These are phyloP conservation scores for Athelia psychrophila DNA, from an alignment of 1,284 basidiomycete species.

Conservation along the genomic window DNA sequence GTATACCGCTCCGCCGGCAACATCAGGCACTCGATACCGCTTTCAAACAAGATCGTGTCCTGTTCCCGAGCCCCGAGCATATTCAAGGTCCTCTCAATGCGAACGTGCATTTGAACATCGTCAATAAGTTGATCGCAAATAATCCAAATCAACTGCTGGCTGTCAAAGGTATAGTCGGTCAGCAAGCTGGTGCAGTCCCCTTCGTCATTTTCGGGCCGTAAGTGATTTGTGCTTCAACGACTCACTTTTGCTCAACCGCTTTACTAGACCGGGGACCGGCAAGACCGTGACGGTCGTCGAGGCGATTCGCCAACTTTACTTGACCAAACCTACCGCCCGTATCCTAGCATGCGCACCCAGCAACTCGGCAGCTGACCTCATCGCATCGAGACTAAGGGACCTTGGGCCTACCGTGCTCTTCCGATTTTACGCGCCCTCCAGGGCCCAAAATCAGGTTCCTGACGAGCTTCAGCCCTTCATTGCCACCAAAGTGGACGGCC, in stretches of 20 bases:
- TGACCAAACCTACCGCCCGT: constrained; percentile 35
- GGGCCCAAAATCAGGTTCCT: constrained; percentile 41
- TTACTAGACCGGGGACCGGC: constrained; percentile 57
- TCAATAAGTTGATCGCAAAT: constrained; percentile 41
- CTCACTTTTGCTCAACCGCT: not conserved
- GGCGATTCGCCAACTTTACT: constrained; percentile 56
- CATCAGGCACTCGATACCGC: constrained; percentile 47
- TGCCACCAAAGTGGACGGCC: constrained; percentile 21
- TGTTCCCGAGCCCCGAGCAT: constrained; percentile 16
- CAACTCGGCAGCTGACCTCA: constrained; percentile 60
- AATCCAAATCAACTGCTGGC: constrained; percentile 56
- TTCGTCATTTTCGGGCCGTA: constrained; percentile 70
- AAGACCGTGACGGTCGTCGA: constrained; percentile 71
- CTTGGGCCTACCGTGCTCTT: constrained; percentile 44
- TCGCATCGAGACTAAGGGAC: constrained; percentile 46
- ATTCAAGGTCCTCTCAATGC: constrained; percentile 41
- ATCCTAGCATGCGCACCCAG: constrained; percentile 66
- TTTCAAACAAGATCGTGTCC: constrained; percentile 32
- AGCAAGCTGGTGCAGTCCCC: constrained; percentile 44
- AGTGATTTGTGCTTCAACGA: constrained; percentile 25
- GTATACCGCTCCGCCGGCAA: constrained; percentile 39
- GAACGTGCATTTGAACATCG: constrained; percentile 22
- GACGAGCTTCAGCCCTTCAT: constrained; percentile 20
- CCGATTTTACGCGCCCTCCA: constrained; percentile 63
- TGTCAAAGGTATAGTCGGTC: constrained; percentile 45